These are phyloP conservation scores for Termitomyces sp. DNA, from an alignment of 768 basidiomycete species.

Conservation along the genomic window DNA sequence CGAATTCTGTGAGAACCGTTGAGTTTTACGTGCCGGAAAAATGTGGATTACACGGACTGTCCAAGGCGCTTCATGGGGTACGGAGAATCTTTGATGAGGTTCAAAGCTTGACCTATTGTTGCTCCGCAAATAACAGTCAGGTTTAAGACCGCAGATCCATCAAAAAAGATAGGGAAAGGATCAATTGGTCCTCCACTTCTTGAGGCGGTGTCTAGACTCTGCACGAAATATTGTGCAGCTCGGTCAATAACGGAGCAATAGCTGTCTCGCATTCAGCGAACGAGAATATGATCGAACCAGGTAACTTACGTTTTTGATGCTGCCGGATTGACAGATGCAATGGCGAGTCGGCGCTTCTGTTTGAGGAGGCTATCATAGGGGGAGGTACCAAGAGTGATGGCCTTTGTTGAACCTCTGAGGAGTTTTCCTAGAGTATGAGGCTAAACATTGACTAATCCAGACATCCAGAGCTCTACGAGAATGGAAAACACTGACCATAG, in stretches of 20 bases:
- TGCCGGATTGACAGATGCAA: slow-evolving; percentile 13
- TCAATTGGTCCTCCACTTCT: slow-evolving; percentile 3
- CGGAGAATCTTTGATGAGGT: slow-evolving; percentile 9
- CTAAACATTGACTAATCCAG: not conserved
- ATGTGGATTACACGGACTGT: slow-evolving; percentile 6
- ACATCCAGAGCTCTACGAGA: not conserved
- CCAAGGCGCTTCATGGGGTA: slow-evolving; percentile 15
- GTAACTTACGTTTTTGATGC: slow-evolving; percentile 3
- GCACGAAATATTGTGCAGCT: slow-evolving; percentile 12
- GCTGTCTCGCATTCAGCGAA: not conserved
- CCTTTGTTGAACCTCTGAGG: slow-evolving; percentile 7
- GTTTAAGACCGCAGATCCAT: slow-evolving; percentile 7
- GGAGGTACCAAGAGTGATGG: slow-evolving; percentile 11
- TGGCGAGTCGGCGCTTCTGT: slow-evolving; percentile 12
- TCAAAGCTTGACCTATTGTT: slow-evolving; percentile 6
- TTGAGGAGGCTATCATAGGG: slow-evolving; percentile 12
- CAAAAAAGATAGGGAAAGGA: slow-evolving; percentile 10
- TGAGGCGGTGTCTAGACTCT: slow-evolving; percentile 2
- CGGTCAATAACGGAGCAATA: slow-evolving; percentile 10
- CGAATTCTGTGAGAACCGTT: slow-evolving; percentile 3
- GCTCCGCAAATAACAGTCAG: slow-evolving; percentile 10
- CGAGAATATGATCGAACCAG: not conserved
- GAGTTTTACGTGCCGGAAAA: not conserved
- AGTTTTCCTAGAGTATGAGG: slow-evolving; percentile 8
- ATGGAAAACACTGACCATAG: slow-evolving; percentile 5